phyloP scores from a whole-genome alignment of 306 rosid species.

The Dryas octopetala region DNA sequence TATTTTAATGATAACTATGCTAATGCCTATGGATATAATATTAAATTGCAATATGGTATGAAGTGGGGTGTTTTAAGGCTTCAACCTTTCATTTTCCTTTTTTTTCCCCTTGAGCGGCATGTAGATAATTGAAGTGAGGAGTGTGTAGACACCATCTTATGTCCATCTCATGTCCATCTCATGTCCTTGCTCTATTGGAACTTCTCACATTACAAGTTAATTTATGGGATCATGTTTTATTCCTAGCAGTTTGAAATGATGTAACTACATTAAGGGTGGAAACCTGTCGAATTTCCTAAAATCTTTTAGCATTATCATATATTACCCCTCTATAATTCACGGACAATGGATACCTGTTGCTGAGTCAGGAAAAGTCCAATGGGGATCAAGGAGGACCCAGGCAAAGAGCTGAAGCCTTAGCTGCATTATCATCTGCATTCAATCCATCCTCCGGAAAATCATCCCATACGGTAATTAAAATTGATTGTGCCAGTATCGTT shows the following conservation, averaged over 20 bases:
- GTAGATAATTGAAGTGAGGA: no score
- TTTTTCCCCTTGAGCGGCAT: not conserved
- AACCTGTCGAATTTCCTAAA: not conserved
- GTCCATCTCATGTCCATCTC: not conserved
- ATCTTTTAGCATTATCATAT: not conserved
- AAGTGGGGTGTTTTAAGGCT: not conserved
- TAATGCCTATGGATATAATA: not conserved
- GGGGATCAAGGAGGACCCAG: conserved; percentile 61
- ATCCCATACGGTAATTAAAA: conserved; percentile 38
- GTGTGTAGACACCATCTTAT: not conserved
- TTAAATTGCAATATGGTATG: no score
- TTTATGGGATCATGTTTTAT: not conserved
- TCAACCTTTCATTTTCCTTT: not conserved
- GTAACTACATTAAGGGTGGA: not conserved
- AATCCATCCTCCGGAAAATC: conserved; percentile 50
- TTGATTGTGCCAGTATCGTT: conserved; percentile 5
- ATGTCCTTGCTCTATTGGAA: not conserved
- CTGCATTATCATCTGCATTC: conserved; percentile 61
- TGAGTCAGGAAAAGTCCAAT: conserved; percentile 48
- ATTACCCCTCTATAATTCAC: conserved; percentile 4
- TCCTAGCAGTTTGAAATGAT: not conserved
- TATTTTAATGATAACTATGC: not conserved
- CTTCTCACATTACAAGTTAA: not conserved
- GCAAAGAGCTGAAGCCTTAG: conserved; percentile 64
- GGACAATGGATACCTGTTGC: conserved; percentile 13